Evolutionary conservation across 2,329 filamentous ascomycete species (phyloP), one percentile per base, ranked within the genome.

Genomic region (Xenoacremonium recifei): DNA sequence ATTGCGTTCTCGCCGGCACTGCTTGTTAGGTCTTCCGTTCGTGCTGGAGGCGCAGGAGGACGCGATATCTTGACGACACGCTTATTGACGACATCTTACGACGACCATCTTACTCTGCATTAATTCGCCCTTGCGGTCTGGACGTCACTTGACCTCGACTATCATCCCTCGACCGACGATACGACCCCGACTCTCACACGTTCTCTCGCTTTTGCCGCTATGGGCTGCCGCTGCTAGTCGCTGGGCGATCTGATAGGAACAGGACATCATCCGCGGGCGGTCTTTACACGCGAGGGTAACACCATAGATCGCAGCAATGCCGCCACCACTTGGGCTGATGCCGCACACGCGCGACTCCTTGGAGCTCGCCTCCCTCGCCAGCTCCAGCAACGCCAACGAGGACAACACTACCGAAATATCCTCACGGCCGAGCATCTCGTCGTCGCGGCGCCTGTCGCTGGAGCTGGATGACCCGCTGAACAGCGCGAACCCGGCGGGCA

Each of bases 341-440:
- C 63, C 68, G 51, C 67, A 71, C 50, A 66, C 81, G 48, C 88
- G 93, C 70, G 93, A 99, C 76, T 97, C 92, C 35, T 82, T 99
- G 60, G 93, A 99, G 73, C 85, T 99, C 44, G 93, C 91, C 47
- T 96, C 91, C 39, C 82, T 99, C 50, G 93, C 92, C 46, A 95
- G 89, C 48, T 91, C 87, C 27, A 89, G 86, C 54, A 60, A 67
- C 32, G 40, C 55, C 39, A 58, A 66, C 42, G 79, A 79, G 36
- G 77, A 77, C 49, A 80, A 77, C 15, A 76, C 70, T 35, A 77
- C 76, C 10, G 80, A 85, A 35, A 72, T 77, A n/a, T 79, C 85
- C 30, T 96, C 90, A 3, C 80, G 83, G 29, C 89, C 87, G n/a
- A 92, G 89, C 55, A 82, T 91, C 57, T 88, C 90, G 12, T 97